These are phyloP conservation scores for Talaromyces atroroseus DNA, from an alignment of 2,329 filamentous ascomycete species.

Conservation along the genomic window DNA sequence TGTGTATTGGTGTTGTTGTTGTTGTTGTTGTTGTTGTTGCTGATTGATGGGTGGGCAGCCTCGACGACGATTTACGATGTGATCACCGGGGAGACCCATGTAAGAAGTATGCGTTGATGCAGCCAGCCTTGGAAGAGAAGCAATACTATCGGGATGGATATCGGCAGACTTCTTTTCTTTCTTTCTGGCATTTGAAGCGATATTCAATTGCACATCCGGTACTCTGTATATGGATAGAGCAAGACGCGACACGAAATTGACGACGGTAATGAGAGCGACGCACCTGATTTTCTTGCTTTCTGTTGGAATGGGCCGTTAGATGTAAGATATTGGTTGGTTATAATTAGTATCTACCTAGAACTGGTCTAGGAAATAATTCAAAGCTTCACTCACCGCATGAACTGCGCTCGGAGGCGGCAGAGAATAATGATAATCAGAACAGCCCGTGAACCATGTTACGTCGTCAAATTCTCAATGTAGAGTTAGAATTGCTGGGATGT, in stretches of 20 bases:
- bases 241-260: not conserved
- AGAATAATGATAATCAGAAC: no score
- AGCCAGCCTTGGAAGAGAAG: not conserved
- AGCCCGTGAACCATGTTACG: no score
- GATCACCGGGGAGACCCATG: constrained; percentile 11
- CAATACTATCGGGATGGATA: not conserved
- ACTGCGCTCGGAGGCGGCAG: no score
- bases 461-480: no score
- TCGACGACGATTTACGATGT: constrained; percentile 11
- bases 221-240: not conserved
- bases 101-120: not conserved
- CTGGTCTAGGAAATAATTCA: not conserved
- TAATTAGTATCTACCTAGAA: not conserved
- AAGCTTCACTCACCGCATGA: no score
- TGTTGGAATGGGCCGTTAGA: not conserved
- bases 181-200: not conserved
- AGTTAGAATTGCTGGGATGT: no score
- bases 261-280: no score
- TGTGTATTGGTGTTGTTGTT: no score
- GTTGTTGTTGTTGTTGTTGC: no score
- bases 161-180: not conserved
- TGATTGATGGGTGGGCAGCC: not conserved
- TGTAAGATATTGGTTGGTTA: not conserved
- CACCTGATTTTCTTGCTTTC: not conserved
- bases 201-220: not conserved